Percentiles rank a stretch among this genome's conserved stretches.
Conservation (phyloP, 2,329 filamentous ascomycete species). For the Periconia sp. region DNA sequence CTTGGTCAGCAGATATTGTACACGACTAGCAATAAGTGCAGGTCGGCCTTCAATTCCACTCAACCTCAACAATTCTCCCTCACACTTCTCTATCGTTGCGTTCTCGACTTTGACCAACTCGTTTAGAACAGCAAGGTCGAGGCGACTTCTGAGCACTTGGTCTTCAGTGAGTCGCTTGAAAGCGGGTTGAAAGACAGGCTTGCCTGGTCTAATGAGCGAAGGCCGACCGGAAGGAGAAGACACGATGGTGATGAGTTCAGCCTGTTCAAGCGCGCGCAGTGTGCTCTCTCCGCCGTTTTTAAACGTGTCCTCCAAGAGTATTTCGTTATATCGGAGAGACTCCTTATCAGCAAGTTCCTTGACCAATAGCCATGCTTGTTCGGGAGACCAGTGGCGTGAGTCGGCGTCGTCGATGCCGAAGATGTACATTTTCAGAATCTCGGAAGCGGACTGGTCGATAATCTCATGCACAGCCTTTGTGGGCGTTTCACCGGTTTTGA, state of each 20-base stretch:
- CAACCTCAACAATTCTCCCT: conserved; percentile 74
- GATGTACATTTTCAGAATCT: conserved; percentile 92
- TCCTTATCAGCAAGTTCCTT: conserved; percentile 72
- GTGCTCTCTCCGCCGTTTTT: conserved; percentile 71
- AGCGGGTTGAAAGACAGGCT: conserved; percentile 82
- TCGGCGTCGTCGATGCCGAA: conserved; percentile 58
- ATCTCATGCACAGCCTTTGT: conserved; percentile 82
- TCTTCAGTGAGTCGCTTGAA: conserved; percentile 75
- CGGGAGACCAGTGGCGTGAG: conserved; percentile 70
- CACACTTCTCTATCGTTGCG: conserved; percentile 74
- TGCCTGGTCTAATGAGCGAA: conserved; percentile 73
- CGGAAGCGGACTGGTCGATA: conserved; percentile 81
- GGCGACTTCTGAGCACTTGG: conserved; percentile 68
- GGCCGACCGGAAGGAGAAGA: conserved; percentile 74
- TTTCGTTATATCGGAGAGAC: conserved; percentile 78
- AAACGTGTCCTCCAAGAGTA: conserved; percentile 77
- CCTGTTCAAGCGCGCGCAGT: conserved; percentile 77
- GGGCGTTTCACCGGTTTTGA: conserved; percentile 84
- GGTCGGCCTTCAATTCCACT: conserved; percentile 71
- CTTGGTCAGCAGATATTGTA: conserved; percentile 74
- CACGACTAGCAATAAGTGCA: conserved; percentile 64
- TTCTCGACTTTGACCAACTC: conserved; percentile 73
- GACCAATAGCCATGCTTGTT: conserved; percentile 90
- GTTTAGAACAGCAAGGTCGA: conserved; percentile 67
- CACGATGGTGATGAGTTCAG: conserved; percentile 80